Conservation (phyloP, 2,329 filamentous ascomycete genomes). For the Chaetomium sp. region DNA sequence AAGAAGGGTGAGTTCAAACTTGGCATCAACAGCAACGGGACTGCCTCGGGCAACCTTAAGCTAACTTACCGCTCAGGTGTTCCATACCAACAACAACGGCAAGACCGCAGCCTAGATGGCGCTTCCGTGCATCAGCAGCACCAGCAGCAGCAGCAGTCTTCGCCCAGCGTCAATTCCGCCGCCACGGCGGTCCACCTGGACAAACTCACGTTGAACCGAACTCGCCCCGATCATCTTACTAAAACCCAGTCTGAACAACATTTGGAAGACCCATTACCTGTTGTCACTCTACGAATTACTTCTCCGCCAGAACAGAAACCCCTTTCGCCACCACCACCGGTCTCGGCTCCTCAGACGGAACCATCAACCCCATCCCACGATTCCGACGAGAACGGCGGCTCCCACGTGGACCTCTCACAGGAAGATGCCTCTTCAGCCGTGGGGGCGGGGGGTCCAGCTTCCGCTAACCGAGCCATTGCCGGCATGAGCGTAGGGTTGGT, state of each 20-base stretch:
- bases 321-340: too few species aligned
- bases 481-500: conserved; percentile 45
- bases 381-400: neutral
- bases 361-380: neutral
- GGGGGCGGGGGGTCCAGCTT: conserved; percentile 36
- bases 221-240: too few species aligned
- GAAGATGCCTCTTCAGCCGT: neutral
- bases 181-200: conserved; percentile 30
- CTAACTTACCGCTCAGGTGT: conserved; percentile 47
- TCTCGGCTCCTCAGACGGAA: neutral
- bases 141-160: conserved; percentile 20
- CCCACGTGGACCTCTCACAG: neutral
- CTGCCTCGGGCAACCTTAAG: neutral
- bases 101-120: conserved; percentile 55
- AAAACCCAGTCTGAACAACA: too few species aligned
- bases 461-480: conserved; percentile 41
- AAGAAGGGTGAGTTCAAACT: conserved; percentile 53
- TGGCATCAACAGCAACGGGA: neutral
- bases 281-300: neutral
- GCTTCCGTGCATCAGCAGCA: conserved; percentile 56
- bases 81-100: conserved; percentile 53
- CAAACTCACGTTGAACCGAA: neutral
- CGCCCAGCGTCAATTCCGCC: conserved; percentile 62
- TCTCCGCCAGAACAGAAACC: neutral
- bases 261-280: neutral